phyloP scores from a whole-genome alignment of 305 asterid species.

The Nicotiana rustica region DNA sequence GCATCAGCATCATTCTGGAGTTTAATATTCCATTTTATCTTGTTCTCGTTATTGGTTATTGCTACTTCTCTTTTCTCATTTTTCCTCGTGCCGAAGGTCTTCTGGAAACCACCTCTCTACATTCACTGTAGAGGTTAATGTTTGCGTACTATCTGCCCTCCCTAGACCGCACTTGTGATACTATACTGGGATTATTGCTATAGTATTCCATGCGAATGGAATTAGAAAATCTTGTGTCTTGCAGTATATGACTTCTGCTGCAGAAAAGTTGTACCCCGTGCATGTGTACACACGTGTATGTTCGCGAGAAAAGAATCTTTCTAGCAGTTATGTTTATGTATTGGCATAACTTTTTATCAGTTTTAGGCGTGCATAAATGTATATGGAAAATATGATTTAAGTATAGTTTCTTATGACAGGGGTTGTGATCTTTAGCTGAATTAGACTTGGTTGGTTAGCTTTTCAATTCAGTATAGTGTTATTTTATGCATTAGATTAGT shows the following conservation, averaged over 20 bases:
- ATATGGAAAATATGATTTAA: constrained; percentile 3
- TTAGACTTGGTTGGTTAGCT: constrained; percentile 22
- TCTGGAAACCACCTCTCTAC: no score
- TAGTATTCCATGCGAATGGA: neutral
- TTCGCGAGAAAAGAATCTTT: neutral
- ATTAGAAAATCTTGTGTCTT: neutral
- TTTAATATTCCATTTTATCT: no score
- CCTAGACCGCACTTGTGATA: no score
- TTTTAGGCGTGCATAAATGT: constrained; percentile 33
- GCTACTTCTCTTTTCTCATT: no score
- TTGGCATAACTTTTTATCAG: neutral
- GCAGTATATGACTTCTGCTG: neutral
- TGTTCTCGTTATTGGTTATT: no score
- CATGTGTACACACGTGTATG: constrained; percentile 14
- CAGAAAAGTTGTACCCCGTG: neutral
- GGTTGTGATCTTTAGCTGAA: neutral
- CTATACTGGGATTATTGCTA: no score
- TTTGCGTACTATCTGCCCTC: no score
- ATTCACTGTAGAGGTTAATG: no score
- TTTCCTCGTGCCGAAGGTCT: no score
- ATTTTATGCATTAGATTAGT: constrained; percentile 31
- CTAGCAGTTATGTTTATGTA: neutral
- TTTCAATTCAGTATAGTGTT: neutral
- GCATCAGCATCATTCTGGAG: neutral
- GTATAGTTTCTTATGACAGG: neutral